Evolutionary conservation across 495 filamentous ascomycete genomes (phyloP), one percentile per base, ranked within the genome.

Genomic region (Penicillium psychrofluorescens): DNA sequence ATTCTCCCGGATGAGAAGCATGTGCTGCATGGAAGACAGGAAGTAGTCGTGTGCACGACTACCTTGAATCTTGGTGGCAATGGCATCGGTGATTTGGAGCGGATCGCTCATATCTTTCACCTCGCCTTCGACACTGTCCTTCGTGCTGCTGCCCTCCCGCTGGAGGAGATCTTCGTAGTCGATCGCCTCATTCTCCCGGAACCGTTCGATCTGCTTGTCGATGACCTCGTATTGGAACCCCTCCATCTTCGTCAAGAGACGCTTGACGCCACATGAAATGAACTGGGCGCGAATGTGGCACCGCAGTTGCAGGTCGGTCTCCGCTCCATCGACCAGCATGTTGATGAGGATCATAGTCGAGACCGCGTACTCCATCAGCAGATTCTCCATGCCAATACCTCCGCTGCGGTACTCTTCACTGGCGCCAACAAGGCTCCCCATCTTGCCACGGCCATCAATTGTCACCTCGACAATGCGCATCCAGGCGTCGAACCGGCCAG

Each of bases 391-490:
- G 62, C 94, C 92, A 61, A 96, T 95, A 41, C 92, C 92, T 42
- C 94, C 92, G 64, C 86, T 95, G 58, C 92, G 86, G 48, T 95
- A 85, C 68, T 98, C 92, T 58, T 98, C 94, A 53, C 89, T 95
- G 7, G 92, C 92, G 38, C 92, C 92, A 22, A 98, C 92, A 48
- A 97, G 76, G 67, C 88, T 95, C 44, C 92, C 92, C 86, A 98
- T 95, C 76, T 98, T 98, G 34, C 92, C 92, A 46, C 92, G 82
- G 28, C 92, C 92, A 66, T 98, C 92, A 40, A 95, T 82, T 8
- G 92, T 95, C 41, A 98, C 94, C 64, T 98, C 92, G 32, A 97
- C 91, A 37, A 95, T 89, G 28, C 92, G 86, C 87, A 98, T 95
- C 92, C 92, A 98, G 11, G 94, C 83, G 68, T 98, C 92, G 56